Conservation (phyloP, 306 rosid genomes). For the Rubus idaeus region DNA sequence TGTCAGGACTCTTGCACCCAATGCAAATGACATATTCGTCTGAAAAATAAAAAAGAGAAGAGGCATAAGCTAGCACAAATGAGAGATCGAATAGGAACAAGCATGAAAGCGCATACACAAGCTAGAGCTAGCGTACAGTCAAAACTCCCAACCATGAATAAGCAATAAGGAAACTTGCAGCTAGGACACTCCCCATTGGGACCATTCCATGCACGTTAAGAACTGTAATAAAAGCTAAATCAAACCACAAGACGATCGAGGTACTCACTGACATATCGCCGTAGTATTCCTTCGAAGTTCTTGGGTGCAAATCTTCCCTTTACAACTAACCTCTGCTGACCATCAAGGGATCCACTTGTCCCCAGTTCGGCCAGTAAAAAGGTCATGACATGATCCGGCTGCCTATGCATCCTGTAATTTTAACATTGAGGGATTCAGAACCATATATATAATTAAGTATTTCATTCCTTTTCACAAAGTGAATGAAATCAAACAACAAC, state of each 20-base stretch:
- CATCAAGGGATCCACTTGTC: constrained; percentile 97
- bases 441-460: background rate
- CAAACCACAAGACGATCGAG: constrained; percentile 4
- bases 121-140: background rate
- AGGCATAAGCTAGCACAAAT: background rate
- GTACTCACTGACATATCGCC: constrained; percentile 77
- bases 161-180: background rate
- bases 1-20: constrained; percentile 65
- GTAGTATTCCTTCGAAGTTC: constrained; percentile 89
- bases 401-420: constrained; percentile 77
- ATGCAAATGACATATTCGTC: constrained; percentile 43
- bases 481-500: background rate
- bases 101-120: background rate
- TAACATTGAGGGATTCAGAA: background rate
- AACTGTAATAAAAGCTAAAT: background rate
- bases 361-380: constrained; percentile 95
- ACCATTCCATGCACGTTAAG: background rate
- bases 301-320: constrained; percentile 97
- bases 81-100: background rate
- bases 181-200: too few species aligned
- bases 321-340: constrained; percentile 89
- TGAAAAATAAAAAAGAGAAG: constrained; percentile 27
- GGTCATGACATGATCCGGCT: constrained; percentile 86
- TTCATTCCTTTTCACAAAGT: background rate
- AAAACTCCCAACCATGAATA: background rate